A percentile compares a stretch with the other conserved stretches of the same genome.
Conservation (phyloP, 495 filamentous ascomycete species). For the Aspergillus sparsus region DNA sequence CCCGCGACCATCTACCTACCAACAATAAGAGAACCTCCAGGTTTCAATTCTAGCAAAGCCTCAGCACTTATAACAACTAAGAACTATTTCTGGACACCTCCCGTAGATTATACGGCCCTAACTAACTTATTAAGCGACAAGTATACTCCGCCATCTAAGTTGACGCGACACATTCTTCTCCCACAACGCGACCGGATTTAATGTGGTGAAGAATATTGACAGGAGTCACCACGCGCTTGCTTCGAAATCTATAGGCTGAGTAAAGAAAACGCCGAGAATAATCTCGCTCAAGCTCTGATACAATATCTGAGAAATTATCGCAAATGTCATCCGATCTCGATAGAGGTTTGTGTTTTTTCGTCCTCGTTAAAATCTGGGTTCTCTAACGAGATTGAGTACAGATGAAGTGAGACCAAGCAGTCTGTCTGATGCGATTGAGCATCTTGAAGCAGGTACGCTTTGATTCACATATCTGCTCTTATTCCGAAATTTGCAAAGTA, state of each 20-base stretch:
- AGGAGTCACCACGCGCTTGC: too few species aligned
- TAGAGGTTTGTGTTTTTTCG: slow-evolving; percentile 19
- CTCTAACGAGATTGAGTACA: slow-evolving; percentile 20
- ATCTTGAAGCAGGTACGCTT: slow-evolving; percentile 46
- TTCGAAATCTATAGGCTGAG: too few species aligned
- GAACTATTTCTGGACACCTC: too few species aligned
- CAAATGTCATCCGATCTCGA: slow-evolving; percentile 27
- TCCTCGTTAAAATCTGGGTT: neutral
- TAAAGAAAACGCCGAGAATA: too few species aligned
- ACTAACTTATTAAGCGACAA: too few species aligned
- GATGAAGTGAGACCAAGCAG: slow-evolving; percentile 23
- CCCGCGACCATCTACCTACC: slow-evolving; percentile 1
- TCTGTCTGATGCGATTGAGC: slow-evolving; percentile 43
- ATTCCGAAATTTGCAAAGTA: neutral
- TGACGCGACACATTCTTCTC: slow-evolving; percentile 7
- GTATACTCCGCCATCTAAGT: too few species aligned
- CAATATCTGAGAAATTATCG: neutral
- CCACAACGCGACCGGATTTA: neutral
- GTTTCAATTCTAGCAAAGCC: neutral
- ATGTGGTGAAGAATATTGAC: too few species aligned
- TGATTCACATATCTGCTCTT: neutral
- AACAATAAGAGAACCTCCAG: neutral
- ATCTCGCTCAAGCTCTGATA: neutral
- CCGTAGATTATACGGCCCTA: too few species aligned
- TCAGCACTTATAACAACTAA: too few species aligned